phyloP scores from a whole-genome alignment of 495 filamentous ascomycete genomes.

The Annulohypoxylon maeteangense region DNA sequence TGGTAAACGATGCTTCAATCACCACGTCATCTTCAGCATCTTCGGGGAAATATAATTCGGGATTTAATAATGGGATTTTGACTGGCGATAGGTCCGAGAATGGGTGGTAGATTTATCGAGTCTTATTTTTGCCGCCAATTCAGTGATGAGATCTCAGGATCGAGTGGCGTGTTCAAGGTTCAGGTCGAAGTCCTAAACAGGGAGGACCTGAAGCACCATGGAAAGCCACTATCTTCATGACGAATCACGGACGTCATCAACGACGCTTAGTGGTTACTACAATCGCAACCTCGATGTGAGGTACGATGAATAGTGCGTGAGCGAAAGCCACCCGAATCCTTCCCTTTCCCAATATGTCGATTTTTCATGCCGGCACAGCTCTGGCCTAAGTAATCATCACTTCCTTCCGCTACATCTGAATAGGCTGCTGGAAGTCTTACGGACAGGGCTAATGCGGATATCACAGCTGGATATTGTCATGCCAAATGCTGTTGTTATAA shows the following conservation, averaged over 20 bases:
- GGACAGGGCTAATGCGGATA: not conserved
- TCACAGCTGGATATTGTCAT: not conserved
- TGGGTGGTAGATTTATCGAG: not conserved
- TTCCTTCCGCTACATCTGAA: not conserved
- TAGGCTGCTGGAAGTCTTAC: not conserved
- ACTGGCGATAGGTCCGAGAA: not conserved
- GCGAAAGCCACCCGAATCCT: slow-evolving; percentile 2
- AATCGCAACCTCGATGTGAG: not conserved
- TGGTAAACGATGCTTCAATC: too few species aligned
- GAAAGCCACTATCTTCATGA: not conserved
- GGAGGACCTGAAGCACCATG: not conserved
- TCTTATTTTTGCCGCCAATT: not conserved
- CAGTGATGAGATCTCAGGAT: not conserved
- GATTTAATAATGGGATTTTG: not conserved
- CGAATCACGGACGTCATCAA: not conserved
- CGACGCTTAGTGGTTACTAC: not conserved
- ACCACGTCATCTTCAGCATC: slow-evolving; percentile 3
- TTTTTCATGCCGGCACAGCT: not conserved
- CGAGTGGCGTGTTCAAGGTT: not conserved
- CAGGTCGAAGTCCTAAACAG: not conserved
- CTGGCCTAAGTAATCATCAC: not conserved
- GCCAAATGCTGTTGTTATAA: slow-evolving; percentile 1
- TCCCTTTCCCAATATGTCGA: not conserved
- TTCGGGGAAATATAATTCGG: not conserved
- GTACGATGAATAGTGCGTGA: not conserved